Percentiles rank a stretch among this genome's conserved stretches.
Evolutionary conservation across 148 eudicot genomes (phyloP).

Genomic region (Linanthus parryae): DNA sequence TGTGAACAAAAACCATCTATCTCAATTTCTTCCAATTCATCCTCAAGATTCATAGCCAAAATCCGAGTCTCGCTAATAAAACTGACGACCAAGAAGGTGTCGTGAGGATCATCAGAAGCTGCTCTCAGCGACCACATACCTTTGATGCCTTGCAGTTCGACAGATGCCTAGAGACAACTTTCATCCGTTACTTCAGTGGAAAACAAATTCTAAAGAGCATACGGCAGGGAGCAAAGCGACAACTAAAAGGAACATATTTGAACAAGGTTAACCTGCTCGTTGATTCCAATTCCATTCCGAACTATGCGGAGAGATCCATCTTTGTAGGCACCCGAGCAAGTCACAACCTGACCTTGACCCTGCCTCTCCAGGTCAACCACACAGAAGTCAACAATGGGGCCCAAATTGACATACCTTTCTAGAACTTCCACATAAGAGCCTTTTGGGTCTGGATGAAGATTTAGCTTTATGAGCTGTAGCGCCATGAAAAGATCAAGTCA

Average conservation of each 20-base stretch:
- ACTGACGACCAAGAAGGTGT: constrained; percentile 94
- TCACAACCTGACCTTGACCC: constrained; percentile 99
- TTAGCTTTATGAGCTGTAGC: constrained; percentile 80
- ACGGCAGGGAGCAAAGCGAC: not conserved
- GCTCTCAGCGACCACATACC: constrained; percentile 96
- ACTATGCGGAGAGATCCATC: constrained; percentile 97
- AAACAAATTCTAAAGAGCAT: not conserved
- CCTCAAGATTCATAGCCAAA: constrained; percentile 94
- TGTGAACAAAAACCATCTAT: constrained; percentile 92
- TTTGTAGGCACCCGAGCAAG: constrained; percentile 98
- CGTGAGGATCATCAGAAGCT: constrained; percentile 81
- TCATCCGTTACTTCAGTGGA: too few relatives aligned
- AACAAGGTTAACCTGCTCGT: constrained; percentile 68
- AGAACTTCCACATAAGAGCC: constrained; percentile 96
- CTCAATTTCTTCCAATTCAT: constrained; percentile 97
- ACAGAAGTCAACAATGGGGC: constrained; percentile 95
- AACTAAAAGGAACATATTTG: not conserved
- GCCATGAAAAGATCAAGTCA: constrained; percentile 7
- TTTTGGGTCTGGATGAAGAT: constrained; percentile 85
- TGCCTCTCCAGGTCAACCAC: constrained; percentile 98
- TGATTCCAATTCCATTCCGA: constrained; percentile 95
- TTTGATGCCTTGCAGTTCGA: constrained; percentile 98
- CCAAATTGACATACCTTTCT: constrained; percentile 90
- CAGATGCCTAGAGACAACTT: constrained; percentile 92
- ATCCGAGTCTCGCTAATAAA: constrained; percentile 94